Conservation (phyloP, 2,329 filamentous ascomycete genomes). For the Aspergillus ustus region DNA sequence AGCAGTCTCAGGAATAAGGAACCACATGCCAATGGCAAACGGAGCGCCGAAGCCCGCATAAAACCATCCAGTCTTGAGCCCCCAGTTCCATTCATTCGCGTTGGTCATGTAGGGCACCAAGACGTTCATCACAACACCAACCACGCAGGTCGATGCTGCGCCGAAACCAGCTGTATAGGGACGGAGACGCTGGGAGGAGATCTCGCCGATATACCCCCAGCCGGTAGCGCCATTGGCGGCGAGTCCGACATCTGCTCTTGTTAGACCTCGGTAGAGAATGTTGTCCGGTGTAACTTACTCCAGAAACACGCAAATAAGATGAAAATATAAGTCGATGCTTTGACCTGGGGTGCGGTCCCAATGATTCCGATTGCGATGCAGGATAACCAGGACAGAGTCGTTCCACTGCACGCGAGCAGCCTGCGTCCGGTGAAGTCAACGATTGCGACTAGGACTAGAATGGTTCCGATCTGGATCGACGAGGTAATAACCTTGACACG, state of each 20-base stretch:
- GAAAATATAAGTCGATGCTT: slow-evolving; percentile 13
- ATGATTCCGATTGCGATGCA: slow-evolving; percentile 16
- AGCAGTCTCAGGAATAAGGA: slow-evolving; percentile 17
- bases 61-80: slow-evolving; percentile 19
- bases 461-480: slow-evolving; percentile 14
- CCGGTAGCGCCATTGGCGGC: slow-evolving; percentile 33
- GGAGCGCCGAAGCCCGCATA: slow-evolving; percentile 17
- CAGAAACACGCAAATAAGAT: slow-evolving; percentile 16
- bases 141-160: slow-evolving; percentile 15
- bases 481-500: slow-evolving; percentile 17
- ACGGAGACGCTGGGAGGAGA: slow-evolving; percentile 42
- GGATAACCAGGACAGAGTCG: slow-evolving; percentile 15
- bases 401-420: slow-evolving; percentile 13
- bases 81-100: slow-evolving; percentile 19
- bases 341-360: neutral
- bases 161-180: slow-evolving; percentile 23
- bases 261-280: neutral
- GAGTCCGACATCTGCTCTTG: slow-evolving; percentile 26
- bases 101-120: slow-evolving; percentile 19
- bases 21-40: slow-evolving; percentile 18
- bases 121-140: slow-evolving; percentile 15
- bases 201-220: slow-evolving; percentile 41
- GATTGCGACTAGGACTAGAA: neutral
- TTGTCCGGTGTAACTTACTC: slow-evolving; percentile 1
- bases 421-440: slow-evolving; percentile 7